Evolutionary conservation across 805 yeast genomes (phyloP).

Genomic region (Kazachstania psychrophila): DNA sequence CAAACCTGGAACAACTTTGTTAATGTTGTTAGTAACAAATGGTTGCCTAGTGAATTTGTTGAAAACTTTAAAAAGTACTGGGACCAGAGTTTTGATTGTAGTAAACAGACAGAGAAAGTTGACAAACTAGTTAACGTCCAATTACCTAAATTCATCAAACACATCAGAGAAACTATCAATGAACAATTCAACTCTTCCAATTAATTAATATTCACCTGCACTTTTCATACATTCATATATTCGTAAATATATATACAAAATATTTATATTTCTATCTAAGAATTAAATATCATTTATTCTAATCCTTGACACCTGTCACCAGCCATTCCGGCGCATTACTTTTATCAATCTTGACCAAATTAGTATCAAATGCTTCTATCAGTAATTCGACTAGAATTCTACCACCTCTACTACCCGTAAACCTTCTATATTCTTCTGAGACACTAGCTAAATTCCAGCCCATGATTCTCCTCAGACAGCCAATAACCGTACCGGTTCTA

Average conservation of each 20-base stretch:
- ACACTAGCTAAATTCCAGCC: slow-evolving; percentile 96
- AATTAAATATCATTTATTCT: too few relatives aligned
- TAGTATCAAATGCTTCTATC: slow-evolving; percentile 48
- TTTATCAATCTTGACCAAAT: slow-evolving; percentile 23
- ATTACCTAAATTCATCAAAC: not conserved
- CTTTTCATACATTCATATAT: not conserved
- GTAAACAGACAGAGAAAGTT: not conserved
- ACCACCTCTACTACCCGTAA: slow-evolving; percentile 89
- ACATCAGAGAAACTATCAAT: slow-evolving; percentile 5
- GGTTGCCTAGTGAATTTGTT: slow-evolving; percentile 14
- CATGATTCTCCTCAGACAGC: slow-evolving; percentile 83
- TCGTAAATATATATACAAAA: not conserved
- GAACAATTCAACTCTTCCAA: not conserved
- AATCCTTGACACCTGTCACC: slow-evolving; percentile 13
- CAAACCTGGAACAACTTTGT: slow-evolving; percentile 17
- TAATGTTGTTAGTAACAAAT: slow-evolving; percentile 11
- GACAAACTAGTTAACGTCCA: not conserved
- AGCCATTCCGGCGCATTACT: slow-evolving; percentile 28
- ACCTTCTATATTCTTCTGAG: slow-evolving; percentile 87
- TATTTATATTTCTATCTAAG: too few relatives aligned
- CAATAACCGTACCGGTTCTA: slow-evolving; percentile 93
- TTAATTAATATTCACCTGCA: not conserved
- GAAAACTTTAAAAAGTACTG: not conserved
- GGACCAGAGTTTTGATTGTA: not conserved
- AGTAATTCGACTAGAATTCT: slow-evolving; percentile 83